Conservation (phyloP, 805 yeast genomes). For the Ogataea nakhonphanomensis region DNA sequence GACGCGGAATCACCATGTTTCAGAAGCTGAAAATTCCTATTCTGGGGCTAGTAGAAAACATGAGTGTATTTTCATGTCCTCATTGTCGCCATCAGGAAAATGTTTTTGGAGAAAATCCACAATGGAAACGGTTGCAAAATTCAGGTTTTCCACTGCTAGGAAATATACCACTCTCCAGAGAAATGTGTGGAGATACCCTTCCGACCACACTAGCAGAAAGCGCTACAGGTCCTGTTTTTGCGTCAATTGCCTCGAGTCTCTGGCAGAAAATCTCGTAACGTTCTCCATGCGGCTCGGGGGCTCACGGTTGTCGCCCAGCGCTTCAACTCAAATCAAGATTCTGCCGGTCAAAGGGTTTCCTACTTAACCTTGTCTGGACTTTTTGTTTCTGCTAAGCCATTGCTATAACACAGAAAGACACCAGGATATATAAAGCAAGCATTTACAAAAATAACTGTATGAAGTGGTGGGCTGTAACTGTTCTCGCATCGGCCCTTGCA, state of each 20-base stretch:
- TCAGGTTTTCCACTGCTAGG: slow-evolving; percentile 54
- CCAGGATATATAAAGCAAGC: slow-evolving; percentile 3
- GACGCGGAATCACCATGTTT: slow-evolving; percentile 78
- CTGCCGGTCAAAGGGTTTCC: slow-evolving; percentile 1
- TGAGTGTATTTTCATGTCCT: slow-evolving; percentile 76
- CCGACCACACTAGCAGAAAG: slow-evolving; percentile 42
- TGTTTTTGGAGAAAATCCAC: slow-evolving; percentile 69
- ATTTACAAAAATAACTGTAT: slow-evolving; percentile 7
- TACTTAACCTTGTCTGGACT: slow-evolving; percentile 1
- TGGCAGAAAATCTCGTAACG: slow-evolving; percentile 18
- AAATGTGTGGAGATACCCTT: slow-evolving; percentile 66
- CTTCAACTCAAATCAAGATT: slow-evolving; percentile 3
- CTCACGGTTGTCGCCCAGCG: slow-evolving; percentile 9
- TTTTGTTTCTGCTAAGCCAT: slow-evolving; percentile 6
- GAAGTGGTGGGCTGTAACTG: slow-evolving; percentile 15
- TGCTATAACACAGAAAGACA: slow-evolving; percentile 10
- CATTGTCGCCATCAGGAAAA: slow-evolving; percentile 71
- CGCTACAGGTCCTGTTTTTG: slow-evolving; percentile 40
- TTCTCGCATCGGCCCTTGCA: slow-evolving; percentile 9
- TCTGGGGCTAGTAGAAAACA: slow-evolving; percentile 75
- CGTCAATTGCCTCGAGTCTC: slow-evolving; percentile 43
- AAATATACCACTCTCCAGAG: slow-evolving; percentile 64
- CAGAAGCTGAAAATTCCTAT: slow-evolving; percentile 66
- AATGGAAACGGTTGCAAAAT: slow-evolving; percentile 44
- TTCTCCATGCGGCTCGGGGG: slow-evolving; percentile 11